Conservation (phyloP, 345 rosid species). For the Gossypium sturtianum region DNA sequence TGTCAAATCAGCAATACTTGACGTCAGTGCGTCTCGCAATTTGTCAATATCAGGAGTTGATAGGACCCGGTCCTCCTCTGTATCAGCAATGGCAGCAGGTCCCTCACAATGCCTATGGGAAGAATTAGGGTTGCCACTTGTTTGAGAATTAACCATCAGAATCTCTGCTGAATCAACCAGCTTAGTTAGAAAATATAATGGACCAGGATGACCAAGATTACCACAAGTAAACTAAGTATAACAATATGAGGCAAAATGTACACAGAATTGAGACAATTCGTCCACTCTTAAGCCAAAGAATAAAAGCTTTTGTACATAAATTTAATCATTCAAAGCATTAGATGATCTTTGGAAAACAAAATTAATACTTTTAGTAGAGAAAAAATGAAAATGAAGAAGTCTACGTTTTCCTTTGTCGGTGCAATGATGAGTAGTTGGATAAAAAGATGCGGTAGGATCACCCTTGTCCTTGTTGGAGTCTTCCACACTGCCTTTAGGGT, state of each 20-base stretch:
- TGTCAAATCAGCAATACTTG: conserved; percentile 39
- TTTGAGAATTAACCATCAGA: too few species aligned
- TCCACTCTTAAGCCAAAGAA: not conserved
- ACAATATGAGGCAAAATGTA: not conserved
- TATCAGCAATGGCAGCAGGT: conserved; percentile 16
- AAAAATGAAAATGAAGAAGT: not conserved
- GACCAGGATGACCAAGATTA: too few species aligned
- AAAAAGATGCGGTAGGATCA: not conserved
- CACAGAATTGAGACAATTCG: not conserved
- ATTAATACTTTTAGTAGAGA: not conserved
- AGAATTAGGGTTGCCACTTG: too few species aligned
- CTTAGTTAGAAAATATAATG: too few species aligned
- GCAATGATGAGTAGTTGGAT: not conserved
- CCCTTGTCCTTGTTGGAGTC: conserved; percentile 12
- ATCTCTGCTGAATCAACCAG: too few species aligned
- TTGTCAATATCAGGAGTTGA: conserved; percentile 23
- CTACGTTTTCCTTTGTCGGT: not conserved
- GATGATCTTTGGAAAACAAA: not conserved
- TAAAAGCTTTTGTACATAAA: not conserved
- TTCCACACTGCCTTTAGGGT: not conserved
- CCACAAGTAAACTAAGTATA: too few species aligned
- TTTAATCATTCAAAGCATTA: not conserved
- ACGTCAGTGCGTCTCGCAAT: conserved; percentile 36
- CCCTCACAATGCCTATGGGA: too few species aligned
- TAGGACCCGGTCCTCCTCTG: conserved; percentile 14